Evolutionary conservation across 2,329 filamentous ascomycete species (phyloP), one percentile per base, ranked within the genome.

Genomic region (Thielaviopsis musarum): DNA sequence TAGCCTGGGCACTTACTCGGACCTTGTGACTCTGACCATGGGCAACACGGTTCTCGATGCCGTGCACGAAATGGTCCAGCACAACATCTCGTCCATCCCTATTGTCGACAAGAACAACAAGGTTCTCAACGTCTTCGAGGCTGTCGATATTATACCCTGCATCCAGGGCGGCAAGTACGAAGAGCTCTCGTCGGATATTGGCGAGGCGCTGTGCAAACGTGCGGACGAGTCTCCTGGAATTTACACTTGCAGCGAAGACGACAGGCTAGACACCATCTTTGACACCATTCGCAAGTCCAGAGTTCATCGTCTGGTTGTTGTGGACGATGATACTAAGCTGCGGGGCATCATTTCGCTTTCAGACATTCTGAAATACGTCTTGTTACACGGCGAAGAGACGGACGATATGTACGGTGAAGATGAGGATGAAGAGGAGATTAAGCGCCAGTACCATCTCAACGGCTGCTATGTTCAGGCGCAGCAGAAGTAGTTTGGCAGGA

Each of bases 111-210:
- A 80, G 55, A 82, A 89, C 45, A 77, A 79, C 66, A 74, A 81
- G 71, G 83, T 98, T 0, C 81, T 97, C 64, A 98, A 98, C 67
- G 90, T 97, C 12, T 98, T 98, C 67, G 94, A 98, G 73, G 88
- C 93, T 1, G 91, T 98, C 56, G 93, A 98, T 71, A 91, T 98
- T 62, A 95, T 98, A 65, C 86, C 91, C 0, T 84, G 95, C 66
- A 95, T 98, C 72, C 95, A 94, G 72, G 90, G 89, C 22, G 90
- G 91, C 21, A 83, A 83, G 41, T 97, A 97, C 68, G 93, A 97
- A 64, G 91, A 96, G 65, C 76, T 98, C 60, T 84, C 86, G 62
- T 81, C 90, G 21, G 88, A 81, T 6, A 88, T 97, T 4, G 93
- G 91, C 52, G 91, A 96, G 63, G 91, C 91, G 1, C 75, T 97